phyloP scores from a whole-genome alignment of 352 stramenopile species.

The Thalassiosira hispida region DNA sequence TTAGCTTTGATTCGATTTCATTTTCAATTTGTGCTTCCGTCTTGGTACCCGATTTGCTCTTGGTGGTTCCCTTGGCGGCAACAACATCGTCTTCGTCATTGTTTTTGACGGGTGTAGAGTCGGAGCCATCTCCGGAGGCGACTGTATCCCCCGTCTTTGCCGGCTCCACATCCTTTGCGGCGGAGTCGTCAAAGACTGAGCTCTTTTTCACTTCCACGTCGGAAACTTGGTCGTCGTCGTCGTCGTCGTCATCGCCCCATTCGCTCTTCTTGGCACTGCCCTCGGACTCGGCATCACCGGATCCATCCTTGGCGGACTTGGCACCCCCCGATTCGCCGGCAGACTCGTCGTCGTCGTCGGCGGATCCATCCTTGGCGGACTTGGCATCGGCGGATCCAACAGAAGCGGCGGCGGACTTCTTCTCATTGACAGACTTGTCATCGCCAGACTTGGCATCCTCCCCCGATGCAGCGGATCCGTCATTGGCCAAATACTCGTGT shows the following conservation, averaged over 20 bases:
- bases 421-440: too few species aligned
- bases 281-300: neutral
- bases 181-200: neutral
- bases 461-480: too few species aligned
- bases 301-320: neutral
- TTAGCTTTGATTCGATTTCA: slow-evolving; percentile 7
- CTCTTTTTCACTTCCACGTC: too few species aligned
- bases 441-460: too few species aligned
- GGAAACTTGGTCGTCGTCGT: too few species aligned
- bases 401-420: too few species aligned
- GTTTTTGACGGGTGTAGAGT: neutral
- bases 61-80: neutral
- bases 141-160: neutral
- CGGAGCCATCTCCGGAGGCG: neutral
- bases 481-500: too few species aligned
- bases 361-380: neutral
- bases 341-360: neutral
- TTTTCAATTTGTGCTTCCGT: neutral
- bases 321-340: neutral
- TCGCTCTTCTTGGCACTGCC: neutral
- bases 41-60: neutral
- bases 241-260: too few species aligned
- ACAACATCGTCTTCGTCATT: slow-evolving; percentile 8
- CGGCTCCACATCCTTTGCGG: too few species aligned
- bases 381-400: too few species aligned